These are phyloP conservation scores for Neurospora sp. DNA, from an alignment of 495 filamentous ascomycete species.

Conservation along the genomic window DNA sequence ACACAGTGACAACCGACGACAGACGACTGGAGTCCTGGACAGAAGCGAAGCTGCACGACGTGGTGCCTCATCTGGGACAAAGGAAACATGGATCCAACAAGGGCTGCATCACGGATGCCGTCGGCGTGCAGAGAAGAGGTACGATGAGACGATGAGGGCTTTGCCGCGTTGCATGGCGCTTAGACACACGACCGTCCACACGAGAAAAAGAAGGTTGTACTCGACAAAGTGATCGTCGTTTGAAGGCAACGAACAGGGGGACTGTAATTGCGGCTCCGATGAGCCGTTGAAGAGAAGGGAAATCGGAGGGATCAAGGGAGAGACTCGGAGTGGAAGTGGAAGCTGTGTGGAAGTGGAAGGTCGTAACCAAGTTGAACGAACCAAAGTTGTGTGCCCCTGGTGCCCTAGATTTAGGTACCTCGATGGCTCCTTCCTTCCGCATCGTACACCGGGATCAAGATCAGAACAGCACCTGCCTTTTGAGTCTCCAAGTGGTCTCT, in stretches of 20 bases:
- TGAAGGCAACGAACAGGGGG: not conserved
- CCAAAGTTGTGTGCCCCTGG: not conserved
- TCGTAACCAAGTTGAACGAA: not conserved
- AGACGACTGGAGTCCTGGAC: not conserved
- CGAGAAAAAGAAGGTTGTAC: not conserved
- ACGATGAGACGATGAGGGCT: not conserved
- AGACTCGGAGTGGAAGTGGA: not conserved
- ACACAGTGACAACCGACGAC: not conserved
- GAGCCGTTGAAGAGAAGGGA: not conserved
- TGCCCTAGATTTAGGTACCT: not conserved
- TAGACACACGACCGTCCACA: not conserved
- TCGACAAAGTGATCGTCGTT: not conserved
- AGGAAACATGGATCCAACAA: slow-evolving; percentile 10
- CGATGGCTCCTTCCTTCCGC: not conserved
- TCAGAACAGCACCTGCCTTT: not conserved
- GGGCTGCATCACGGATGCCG: not conserved
- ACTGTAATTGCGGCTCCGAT: not conserved
- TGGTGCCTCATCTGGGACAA: slow-evolving; percentile 26
- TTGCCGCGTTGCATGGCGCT: not conserved
- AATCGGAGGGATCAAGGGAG: not conserved
- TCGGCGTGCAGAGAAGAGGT: not conserved
- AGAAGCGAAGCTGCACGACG: slow-evolving; percentile 23
- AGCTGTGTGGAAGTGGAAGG: not conserved
- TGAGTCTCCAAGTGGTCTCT: not conserved
- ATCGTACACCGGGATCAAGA: not conserved